Evolutionary conservation across 2,329 filamentous ascomycete species (phyloP), one percentile per base, ranked within the genome.

Genomic region (Trichoderma sp.): DNA sequence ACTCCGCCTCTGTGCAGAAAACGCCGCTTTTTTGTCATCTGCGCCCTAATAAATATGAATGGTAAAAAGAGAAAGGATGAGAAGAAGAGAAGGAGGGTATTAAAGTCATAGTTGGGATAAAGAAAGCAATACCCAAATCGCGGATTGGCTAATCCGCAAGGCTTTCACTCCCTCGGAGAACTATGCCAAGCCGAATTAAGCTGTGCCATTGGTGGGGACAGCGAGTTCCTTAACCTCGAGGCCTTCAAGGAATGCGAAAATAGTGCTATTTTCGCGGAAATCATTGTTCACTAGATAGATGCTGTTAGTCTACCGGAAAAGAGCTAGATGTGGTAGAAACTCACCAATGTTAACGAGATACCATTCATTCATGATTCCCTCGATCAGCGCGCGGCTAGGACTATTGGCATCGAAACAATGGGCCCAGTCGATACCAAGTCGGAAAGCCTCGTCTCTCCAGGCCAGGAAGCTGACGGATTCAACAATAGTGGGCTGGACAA

Each of bases 401-500:
- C 89, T 93, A 68, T 84, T 84, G 69, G 90, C 84, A 42, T 93
- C 88, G 76, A 97, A 93, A 78, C 95, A 99, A 75, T 92, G 92
- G 25, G 92, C 92, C 95, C 95, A 99, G 76, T 99, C 94, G 68
- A 91, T 86, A 65, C 95, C 95, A 10, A 99, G 86, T 70, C 92
- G 89, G 84, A 93, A 99, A 17, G 97, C 96, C 80, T 99, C 95
- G 73, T 99, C 95, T 81, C 97, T 97, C 95, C 95, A 99, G 2
- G 95, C 95, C 64, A 99, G 84, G 86, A 99, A 99, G 78, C 92
- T 97, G 78, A 99, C 90, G 19, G 92, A 96, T 82, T 99, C 95
- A 63, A 99, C 95, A 74, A 99, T 97, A n/a, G 95, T 99, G 15
- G 95, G 95, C 79, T 99, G 95, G n/a, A 99, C 94, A 76, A 99